Evolutionary conservation across 148 eudicot genomes (phyloP).

Genomic region (Mesembryanthemum crystallinum): DNA sequence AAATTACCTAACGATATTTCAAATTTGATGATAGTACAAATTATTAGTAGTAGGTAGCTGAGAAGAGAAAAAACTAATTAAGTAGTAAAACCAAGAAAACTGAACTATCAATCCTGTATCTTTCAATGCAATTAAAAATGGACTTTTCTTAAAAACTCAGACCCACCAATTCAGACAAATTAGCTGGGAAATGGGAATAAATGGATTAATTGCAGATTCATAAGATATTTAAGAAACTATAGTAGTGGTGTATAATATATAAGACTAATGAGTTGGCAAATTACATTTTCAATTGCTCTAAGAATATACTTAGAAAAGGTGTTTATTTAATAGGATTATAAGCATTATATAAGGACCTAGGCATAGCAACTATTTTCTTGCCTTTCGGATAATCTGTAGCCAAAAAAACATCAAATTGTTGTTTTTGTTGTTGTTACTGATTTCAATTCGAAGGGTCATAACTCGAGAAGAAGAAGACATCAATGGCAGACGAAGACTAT

Average conservation of each 20-base stretch:
- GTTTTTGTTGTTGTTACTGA: not conserved
- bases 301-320: not conserved
- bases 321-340: not conserved
- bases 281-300: not conserved
- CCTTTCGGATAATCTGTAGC: not conserved
- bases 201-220: no score
- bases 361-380: not conserved
- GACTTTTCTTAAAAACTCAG: not conserved
- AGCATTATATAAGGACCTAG: not conserved
- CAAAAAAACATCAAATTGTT: no score
- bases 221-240: no score
- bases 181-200: not conserved
- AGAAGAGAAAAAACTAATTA: not conserved
- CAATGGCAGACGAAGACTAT: constrained; percentile 21
- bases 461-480: not conserved
- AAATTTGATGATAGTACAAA: no score
- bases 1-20: no score
- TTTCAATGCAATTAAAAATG: not conserved
- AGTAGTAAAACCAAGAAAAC: not conserved
- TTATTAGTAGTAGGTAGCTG: no score
- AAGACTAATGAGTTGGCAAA: not conserved
- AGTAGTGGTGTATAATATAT: not conserved
- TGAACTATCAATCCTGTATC: not conserved
- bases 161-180: not conserved
- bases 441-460: constrained; percentile 13